Percentiles rank a stretch among this genome's conserved stretches.
Conservation (phyloP, 2,329 filamentous ascomycete species). For the Volutella citrinella region DNA sequence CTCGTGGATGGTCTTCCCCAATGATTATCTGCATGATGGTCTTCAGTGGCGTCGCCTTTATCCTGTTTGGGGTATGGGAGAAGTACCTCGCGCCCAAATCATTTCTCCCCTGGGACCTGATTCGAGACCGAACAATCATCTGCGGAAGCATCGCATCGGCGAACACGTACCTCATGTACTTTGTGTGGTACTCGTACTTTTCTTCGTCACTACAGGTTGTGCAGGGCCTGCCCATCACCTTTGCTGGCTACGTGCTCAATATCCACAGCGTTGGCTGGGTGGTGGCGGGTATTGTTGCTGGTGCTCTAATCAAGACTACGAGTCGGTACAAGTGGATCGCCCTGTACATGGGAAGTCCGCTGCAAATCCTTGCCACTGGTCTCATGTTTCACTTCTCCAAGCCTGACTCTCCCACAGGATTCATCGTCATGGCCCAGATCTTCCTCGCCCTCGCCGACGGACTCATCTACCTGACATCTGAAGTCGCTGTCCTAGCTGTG, state of each 20-base stretch:
- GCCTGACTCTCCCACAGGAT: slow-evolving; percentile 46
- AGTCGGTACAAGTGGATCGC: slow-evolving; percentile 52
- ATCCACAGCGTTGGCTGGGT: slow-evolving; percentile 48
- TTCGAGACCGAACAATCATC: slow-evolving; percentile 48
- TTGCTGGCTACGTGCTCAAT: slow-evolving; percentile 47
- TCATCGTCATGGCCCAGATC: slow-evolving; percentile 58
- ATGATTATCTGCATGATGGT: slow-evolving; percentile 53
- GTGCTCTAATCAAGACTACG: slow-evolving; percentile 45
- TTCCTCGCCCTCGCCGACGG: slow-evolving; percentile 58
- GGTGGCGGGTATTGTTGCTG: slow-evolving; percentile 46
- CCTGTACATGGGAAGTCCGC: slow-evolving; percentile 49
- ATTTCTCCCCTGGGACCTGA: slow-evolving; percentile 52
- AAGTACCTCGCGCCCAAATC: slow-evolving; percentile 51
- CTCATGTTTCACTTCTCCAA: slow-evolving; percentile 58
- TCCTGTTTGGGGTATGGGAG: slow-evolving; percentile 56
- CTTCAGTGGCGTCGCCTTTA: slow-evolving; percentile 53
- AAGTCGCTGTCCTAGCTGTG: slow-evolving; percentile 58
- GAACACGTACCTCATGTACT: slow-evolving; percentile 41
- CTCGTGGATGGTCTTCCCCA: slow-evolving; percentile 45
- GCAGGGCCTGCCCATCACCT: slow-evolving; percentile 42
- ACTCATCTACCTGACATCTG: slow-evolving; percentile 53
- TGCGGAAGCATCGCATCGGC: slow-evolving; percentile 42
- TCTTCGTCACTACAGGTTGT: slow-evolving; percentile 53
- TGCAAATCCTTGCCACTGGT: slow-evolving; percentile 51
- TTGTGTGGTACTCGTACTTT: slow-evolving; percentile 47